These are phyloP conservation scores for Chaetoceros tenuissimus DNA, from an alignment of 108 stramenopile genomes.

Conservation along the genomic window DNA sequence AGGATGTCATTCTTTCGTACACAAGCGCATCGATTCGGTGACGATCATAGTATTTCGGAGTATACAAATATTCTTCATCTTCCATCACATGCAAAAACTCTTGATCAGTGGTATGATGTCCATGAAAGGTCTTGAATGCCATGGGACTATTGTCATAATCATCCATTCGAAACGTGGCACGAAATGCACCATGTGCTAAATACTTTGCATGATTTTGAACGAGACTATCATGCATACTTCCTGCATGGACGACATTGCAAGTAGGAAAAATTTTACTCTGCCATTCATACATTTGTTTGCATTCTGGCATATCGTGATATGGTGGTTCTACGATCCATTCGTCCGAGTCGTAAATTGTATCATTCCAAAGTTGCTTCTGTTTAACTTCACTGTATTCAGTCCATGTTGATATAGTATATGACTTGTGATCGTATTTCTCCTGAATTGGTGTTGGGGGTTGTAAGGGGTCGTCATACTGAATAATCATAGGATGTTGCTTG, in stretches of 20 bases:
- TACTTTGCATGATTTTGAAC: not conserved
- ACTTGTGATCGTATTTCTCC: too few relatives aligned
- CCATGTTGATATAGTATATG: too few relatives aligned
- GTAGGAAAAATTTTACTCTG: conserved; percentile 43
- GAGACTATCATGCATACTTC: conserved; percentile 1
- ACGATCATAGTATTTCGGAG: conserved; percentile 74
- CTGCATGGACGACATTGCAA: conserved; percentile 72
- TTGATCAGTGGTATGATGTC: too few relatives aligned
- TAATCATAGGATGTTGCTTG: too few relatives aligned
- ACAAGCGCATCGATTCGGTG: conserved; percentile 69
- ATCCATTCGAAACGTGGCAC: conserved; percentile 44
- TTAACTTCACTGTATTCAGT: too few relatives aligned
- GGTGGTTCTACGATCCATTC: not conserved
- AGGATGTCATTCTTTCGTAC: conserved; percentile 62
- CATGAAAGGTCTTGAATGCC: not conserved
- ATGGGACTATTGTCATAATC: not conserved
- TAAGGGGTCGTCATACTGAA: too few relatives aligned
- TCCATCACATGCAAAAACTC: too few relatives aligned
- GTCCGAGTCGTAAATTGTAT: not conserved
- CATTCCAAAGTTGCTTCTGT: too few relatives aligned
- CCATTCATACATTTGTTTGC: conserved; percentile 56
- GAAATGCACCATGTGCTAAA: conserved; percentile 50
- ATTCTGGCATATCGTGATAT: conserved; percentile 8
- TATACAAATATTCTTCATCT: conserved; percentile 55
- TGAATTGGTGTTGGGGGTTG: too few relatives aligned